Conservation (phyloP, 768 basidiomycete species). For the Psilocybe subaeruginosa region DNA sequence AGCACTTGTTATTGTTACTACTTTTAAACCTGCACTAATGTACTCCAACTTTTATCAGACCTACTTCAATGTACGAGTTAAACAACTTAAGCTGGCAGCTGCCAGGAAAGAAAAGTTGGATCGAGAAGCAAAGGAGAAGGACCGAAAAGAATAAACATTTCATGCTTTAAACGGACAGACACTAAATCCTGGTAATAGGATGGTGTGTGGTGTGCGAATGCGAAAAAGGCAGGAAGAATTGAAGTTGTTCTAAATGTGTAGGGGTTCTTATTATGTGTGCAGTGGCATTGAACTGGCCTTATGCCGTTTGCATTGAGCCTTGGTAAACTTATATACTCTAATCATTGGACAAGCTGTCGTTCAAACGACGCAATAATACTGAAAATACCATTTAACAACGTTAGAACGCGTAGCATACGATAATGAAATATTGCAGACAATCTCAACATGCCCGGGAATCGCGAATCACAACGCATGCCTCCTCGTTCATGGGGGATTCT, state of each 20-base stretch:
- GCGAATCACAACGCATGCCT: constrained; percentile 33
- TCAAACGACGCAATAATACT: too few species aligned
- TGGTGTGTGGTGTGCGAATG: too few species aligned
- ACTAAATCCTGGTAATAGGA: too few species aligned
- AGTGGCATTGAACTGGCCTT: too few species aligned
- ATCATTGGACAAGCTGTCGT: too few species aligned
- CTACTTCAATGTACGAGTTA: constrained; percentile 73
- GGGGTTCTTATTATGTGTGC: too few species aligned
- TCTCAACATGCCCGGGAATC: constrained; percentile 25
- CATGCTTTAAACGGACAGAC: not conserved
- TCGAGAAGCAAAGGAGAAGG: constrained; percentile 29
- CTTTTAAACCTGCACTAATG: constrained; percentile 3
- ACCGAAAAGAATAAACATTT: constrained; percentile 18
- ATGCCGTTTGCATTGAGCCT: too few species aligned
- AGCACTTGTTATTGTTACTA: constrained; percentile 26
- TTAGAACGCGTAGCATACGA: not conserved
- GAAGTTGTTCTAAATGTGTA: too few species aligned
- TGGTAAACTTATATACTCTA: too few species aligned
- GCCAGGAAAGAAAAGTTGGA: constrained; percentile 49
- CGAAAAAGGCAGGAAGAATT: too few species aligned
- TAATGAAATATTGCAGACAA: constrained; percentile 7
- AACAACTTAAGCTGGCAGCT: constrained; percentile 59
- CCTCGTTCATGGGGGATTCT: constrained; percentile 27
- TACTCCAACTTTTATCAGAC: constrained; percentile 43
- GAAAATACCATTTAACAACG: not conserved